A percentile compares a stretch with the other conserved stretches of the same genome.
phyloP scores from a whole-genome alignment of 1,284 basidiomycete genomes.

The Malassezia furfur region DNA sequence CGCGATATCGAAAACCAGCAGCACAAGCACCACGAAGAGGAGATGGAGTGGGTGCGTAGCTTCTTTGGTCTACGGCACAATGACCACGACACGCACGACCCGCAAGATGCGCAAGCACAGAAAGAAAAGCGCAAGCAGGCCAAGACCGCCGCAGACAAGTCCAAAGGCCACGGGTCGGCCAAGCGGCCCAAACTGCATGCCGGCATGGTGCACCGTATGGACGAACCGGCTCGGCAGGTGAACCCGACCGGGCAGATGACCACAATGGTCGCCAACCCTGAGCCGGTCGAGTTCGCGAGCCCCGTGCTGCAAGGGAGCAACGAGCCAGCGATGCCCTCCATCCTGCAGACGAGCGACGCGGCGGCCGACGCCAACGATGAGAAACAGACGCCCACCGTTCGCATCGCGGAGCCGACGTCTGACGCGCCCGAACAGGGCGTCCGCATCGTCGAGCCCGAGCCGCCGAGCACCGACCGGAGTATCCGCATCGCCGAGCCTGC shows the following conservation, averaged over 20 bases:
- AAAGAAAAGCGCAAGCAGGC: conserved; percentile 16
- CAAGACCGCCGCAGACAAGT: background rate
- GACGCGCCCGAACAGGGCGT: background rate
- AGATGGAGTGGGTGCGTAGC: conserved; percentile 29
- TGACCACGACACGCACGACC: background rate
- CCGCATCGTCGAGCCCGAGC: background rate
- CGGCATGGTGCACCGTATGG: conserved; percentile 30
- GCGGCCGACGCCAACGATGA: background rate
- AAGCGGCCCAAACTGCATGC: conserved; percentile 14
- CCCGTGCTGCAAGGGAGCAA: background rate
- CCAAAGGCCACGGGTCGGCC: conserved; percentile 7
- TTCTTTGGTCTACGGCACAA: conserved; percentile 21
- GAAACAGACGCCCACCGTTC: too few species aligned
- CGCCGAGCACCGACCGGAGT: background rate
- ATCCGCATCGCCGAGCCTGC: background rate
- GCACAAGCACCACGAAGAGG: conserved; percentile 16
- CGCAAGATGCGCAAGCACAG: background rate
- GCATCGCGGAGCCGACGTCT: background rate
- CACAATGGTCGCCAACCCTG: background rate
- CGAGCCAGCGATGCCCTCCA: background rate
- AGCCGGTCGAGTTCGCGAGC: background rate
- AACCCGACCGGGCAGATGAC: conserved; percentile 29
- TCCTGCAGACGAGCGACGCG: background rate
- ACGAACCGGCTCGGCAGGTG: conserved; percentile 44
- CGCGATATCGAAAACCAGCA: conserved; percentile 43